These are phyloP conservation scores for Ascomycota sp. DNA, from an alignment of 2,329 filamentous ascomycete genomes.

Conservation along the genomic window DNA sequence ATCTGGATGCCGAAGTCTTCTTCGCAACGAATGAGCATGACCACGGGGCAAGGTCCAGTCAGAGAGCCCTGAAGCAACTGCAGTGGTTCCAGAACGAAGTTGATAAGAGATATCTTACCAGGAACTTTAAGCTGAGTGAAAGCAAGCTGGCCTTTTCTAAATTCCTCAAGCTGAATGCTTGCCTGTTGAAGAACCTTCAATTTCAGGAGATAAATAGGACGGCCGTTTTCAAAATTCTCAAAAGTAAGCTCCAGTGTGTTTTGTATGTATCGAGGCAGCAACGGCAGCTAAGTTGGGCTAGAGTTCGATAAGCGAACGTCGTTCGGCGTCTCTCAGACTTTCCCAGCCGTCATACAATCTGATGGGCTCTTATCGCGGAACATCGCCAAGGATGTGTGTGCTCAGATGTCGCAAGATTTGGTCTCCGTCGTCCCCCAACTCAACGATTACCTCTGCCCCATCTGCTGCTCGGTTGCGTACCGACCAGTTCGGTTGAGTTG, in stretches of 20 bases:
- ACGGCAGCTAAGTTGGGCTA: constrained; percentile 10
- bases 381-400: constrained; percentile 54
- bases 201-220: constrained; percentile 69
- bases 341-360: constrained; percentile 35
- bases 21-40: constrained; percentile 56
- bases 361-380: constrained; percentile 39
- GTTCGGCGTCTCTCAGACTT: constrained; percentile 40
- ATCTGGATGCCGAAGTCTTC: constrained; percentile 59
- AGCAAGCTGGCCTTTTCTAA: constrained; percentile 40
- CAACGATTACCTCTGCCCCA: constrained; percentile 65
- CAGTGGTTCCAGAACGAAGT: constrained; percentile 52
- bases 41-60: constrained; percentile 42
- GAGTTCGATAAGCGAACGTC: constrained; percentile 74
- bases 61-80: constrained; percentile 42
- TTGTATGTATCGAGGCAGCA: neutral
- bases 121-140: constrained; percentile 40
- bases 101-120: constrained; percentile 31
- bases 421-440: constrained; percentile 55
- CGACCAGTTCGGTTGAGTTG: constrained; percentile 59
- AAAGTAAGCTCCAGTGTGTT: constrained; percentile 32
- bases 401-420: constrained; percentile 49
- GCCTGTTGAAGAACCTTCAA: constrained; percentile 55
- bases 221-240: constrained; percentile 64
- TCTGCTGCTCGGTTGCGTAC: constrained; percentile 61
- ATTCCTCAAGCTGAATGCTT: constrained; percentile 51